Percentiles rank a stretch among this genome's conserved stretches.
phyloP scores from a whole-genome alignment of 768 basidiomycete genomes.

The Pulveroboletus sp. region DNA sequence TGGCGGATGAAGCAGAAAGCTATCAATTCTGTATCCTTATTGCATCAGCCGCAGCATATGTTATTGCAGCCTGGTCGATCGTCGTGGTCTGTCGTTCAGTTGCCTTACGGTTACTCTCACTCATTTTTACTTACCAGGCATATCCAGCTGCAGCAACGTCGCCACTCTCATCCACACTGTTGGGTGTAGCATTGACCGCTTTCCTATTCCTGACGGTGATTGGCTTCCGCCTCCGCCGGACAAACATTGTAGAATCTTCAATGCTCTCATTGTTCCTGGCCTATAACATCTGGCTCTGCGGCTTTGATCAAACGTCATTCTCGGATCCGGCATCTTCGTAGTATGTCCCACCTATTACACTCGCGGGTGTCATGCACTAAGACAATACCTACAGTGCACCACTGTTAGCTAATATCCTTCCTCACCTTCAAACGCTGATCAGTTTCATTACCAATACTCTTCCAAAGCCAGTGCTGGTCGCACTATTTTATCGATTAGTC shows the following conservation, averaged over 20 bases:
- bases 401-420: conserved; percentile 71
- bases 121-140: conserved; percentile 40
- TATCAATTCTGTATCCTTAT: conserved; percentile 77
- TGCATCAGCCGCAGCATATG: conserved; percentile 73
- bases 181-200: conserved; percentile 84
- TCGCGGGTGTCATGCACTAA: conserved; percentile 6
- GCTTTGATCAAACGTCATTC: conserved; percentile 69
- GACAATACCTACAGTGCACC: conserved; percentile 49
- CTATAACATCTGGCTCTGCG: conserved; percentile 88
- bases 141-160: conserved; percentile 81
- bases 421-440: conserved; percentile 71
- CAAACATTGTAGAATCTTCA: conserved; percentile 90
- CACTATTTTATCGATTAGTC: conserved; percentile 73
- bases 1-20: conserved; percentile 67
- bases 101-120: conserved; percentile 1
- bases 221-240: conserved; percentile 81
- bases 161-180: conserved; percentile 81
- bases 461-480: conserved; percentile 78
- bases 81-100: conserved; percentile 52
- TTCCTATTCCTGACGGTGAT: conserved; percentile 89
- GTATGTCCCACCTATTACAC: conserved; percentile 39
- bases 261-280: conserved; percentile 84
- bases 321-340: conserved; percentile 73
- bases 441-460: conserved; percentile 83
- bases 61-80: conserved; percentile 83